phyloP scores from a whole-genome alignment of 495 filamentous ascomycete species.

The Tuber microsphaerosporum region DNA sequence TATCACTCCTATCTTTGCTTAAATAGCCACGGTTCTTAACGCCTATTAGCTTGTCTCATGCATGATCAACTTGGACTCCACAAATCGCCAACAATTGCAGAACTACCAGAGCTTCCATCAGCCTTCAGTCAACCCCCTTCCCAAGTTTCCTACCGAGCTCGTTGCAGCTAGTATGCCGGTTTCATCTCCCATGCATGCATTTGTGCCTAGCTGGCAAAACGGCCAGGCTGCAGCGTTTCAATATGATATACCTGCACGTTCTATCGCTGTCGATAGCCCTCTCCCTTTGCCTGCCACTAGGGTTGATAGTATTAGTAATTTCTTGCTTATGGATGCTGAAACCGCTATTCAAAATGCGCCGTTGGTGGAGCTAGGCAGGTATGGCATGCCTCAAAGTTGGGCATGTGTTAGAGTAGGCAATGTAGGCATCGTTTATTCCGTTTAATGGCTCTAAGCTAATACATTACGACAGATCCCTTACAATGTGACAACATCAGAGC shows the following conservation, averaged over 20 bases:
- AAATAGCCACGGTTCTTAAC: slow-evolving; percentile 6
- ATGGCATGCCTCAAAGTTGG: slow-evolving; percentile 39
- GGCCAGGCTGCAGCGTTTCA: background rate
- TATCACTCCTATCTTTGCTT: background rate
- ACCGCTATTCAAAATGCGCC: slow-evolving; percentile 42
- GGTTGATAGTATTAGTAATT: slow-evolving; percentile 19
- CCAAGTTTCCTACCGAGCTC: slow-evolving; percentile 1
- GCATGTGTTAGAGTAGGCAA: slow-evolving; percentile 41
- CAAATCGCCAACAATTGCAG: slow-evolving; percentile 5
- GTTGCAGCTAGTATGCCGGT: background rate
- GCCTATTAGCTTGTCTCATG: slow-evolving; percentile 29
- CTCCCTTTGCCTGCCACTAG: slow-evolving; percentile 9
- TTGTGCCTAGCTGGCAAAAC: background rate
- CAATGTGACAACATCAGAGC: slow-evolving; percentile 38
- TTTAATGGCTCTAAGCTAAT: slow-evolving; percentile 4
- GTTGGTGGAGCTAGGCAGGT: slow-evolving; percentile 39
- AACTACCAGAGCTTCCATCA: background rate
- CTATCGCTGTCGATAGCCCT: background rate
- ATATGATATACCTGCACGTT: slow-evolving; percentile 21
- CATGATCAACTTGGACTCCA: slow-evolving; percentile 32
- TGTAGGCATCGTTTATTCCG: slow-evolving; percentile 18
- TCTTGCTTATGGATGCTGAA: slow-evolving; percentile 40
- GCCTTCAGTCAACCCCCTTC: background rate
- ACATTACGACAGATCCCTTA: slow-evolving; percentile 35
- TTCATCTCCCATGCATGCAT: background rate